Evolutionary conservation across 2,329 filamentous ascomycete species (phyloP), one percentile per base, ranked within the genome.

Genomic region (Hymenoscyphus linearis): DNA sequence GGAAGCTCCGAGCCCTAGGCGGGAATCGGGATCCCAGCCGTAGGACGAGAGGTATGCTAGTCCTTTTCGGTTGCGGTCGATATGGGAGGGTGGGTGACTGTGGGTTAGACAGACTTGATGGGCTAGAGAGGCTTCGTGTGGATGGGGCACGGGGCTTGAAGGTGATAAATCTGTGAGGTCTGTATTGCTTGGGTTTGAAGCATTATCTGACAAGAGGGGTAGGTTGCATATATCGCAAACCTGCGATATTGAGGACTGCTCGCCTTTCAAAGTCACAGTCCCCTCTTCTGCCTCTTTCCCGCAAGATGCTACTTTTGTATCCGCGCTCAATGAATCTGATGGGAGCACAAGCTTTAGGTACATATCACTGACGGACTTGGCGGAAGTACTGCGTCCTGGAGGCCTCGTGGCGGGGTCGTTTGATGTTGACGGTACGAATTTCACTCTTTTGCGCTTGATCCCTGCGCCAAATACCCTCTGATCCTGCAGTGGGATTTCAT

Each of bases 11-110:
- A 97, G 79, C 0, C 93, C 93, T 16, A 77, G 74, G 2, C 91
- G 79, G 31, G 84, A 79, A 73, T 93, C 89, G 0, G 89, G 87
- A 67, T 93, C 86, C 85, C 88, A 93, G 31, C 89, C 89, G 62
- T 88, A 82, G 0, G 83, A 79, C 58, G 84, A 78, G 35, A 93
- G 80, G 31, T 88, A 83, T 4, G 82, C 77, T 6, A 92, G 76
- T 0, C 89, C 89, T 79, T 90, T 89, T 53, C 88, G 81, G 4
- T 79, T 82, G 36, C 89, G 82, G 73, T 91, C 86, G 22, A 92
- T 76, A 14, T 86, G 81, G 0, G 88, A 91, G 0, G 89, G 89
- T 6, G 88, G 87, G 62, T 89, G 85, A 0, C 87, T 87, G 70
- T 91, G 88, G 3, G 79, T 73, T 1, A 91, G 77, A 63, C 83